Base-by-base conservation (phyloP, 2,329 filamentous ascomycete genomes). In the Chaetomiaceae sp. region DNA sequence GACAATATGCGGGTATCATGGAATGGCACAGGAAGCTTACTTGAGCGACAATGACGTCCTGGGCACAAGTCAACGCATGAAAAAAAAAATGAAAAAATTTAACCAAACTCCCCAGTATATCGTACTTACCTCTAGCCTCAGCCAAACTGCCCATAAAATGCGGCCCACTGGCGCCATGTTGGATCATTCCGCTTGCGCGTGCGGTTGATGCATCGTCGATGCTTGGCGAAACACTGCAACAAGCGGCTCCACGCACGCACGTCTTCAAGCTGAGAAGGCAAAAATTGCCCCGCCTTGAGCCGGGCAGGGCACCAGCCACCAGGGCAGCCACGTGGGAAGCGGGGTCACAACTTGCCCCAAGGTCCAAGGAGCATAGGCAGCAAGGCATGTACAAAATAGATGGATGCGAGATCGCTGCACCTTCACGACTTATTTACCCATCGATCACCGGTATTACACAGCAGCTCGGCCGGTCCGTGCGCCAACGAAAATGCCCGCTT, bases 31-130 rank as follows among this genome's bases (percentile, higher is more conserved):
- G 5, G 16, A 37, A 7, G 46, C 51, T 21, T 52, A 63, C 61
- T 37, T 56, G 55, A 7, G 44, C 54, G 40, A 64, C 61, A 42
- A 63, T 54, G 6, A 57, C 32, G 48, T 62, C 55, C 61, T 64
- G 33, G 18, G 23, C 16, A 36, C 18, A 14, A 14, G 42, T 49
- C 27, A 53, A 50, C 40, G 18, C 3, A 4, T 1, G 10, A 1
- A 11, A 18, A 16, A 25, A 14, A 11, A 20, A n/a, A n/a, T n/a
- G n/a, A n/a, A n/a, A n/a, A n/a, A n/a, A n/a, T n/a, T n/a, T n/a
- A n/a, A n/a, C n/a, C n/a, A n/a, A n/a, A n/a, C n/a, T n/a, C n/a
- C 2, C 9, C 6, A 4, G 9, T 4, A 13, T n/a, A 36, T 14
- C 9, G 5, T 13, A 21, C 48, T 14, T 37, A 56, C 58, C 44